phyloP scores from a whole-genome alignment of 2,329 filamentous ascomycete species.

The Neopestalotiopsis rosae region DNA sequence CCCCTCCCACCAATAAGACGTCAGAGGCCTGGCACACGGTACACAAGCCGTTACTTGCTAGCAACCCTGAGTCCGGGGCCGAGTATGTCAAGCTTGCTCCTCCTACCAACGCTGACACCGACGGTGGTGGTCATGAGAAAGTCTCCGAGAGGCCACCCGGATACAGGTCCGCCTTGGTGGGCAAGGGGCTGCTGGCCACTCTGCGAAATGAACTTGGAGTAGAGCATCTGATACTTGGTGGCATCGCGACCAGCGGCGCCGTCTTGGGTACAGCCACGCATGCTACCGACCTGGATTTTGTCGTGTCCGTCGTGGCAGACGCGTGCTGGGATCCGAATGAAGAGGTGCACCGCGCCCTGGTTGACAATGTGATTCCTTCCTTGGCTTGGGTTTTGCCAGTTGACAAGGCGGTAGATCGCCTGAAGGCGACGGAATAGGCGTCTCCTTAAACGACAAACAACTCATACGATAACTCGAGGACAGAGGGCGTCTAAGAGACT shows the following conservation, averaged over 20 bases:
- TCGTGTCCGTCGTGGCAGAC: slow-evolving; percentile 21
- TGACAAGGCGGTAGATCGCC: neutral
- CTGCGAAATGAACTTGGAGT: neutral
- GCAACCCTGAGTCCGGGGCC: neutral
- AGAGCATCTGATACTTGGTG: slow-evolving; percentile 18
- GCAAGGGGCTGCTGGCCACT: neutral
- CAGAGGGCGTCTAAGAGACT: too few relatives aligned
- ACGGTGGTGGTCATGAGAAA: neutral
- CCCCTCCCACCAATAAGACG: neutral
- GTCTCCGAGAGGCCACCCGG: neutral
- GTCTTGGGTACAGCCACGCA: slow-evolving; percentile 17
- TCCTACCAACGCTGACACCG: neutral
- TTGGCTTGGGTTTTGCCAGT: slow-evolving; percentile 1
- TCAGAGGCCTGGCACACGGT: neutral
- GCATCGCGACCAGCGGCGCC: slow-evolving; percentile 20
- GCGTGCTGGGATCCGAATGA: slow-evolving; percentile 21
- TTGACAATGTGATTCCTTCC: neutral
- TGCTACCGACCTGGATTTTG: slow-evolving; percentile 20
- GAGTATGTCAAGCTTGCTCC: neutral
- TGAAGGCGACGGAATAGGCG: neutral
- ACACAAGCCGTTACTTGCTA: neutral
- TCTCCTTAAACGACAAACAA: too few relatives aligned
- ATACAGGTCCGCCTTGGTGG: neutral
- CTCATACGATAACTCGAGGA: too few relatives aligned
- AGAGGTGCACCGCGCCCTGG: slow-evolving; percentile 18